Evolutionary conservation across 371 early-diverging fungal genomes (phyloP).

Genomic region (Mucor plumbeus): DNA sequence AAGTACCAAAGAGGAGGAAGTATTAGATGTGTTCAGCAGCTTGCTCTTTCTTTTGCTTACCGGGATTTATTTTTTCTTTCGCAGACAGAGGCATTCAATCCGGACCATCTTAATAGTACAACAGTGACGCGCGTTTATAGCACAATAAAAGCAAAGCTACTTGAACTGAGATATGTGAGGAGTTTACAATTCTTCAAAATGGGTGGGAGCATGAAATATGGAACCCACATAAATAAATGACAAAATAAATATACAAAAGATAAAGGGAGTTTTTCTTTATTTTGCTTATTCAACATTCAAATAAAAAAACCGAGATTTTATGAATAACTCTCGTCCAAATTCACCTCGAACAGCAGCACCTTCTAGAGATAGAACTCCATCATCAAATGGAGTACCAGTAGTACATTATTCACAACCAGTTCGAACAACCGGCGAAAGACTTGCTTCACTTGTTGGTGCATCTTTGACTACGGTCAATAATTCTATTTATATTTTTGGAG

Average conservation of each 20-base stretch:
- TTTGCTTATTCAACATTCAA: too few species aligned
- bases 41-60: slow-evolving; percentile 1
- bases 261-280: background rate
- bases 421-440: slow-evolving; percentile 53
- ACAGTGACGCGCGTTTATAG: background rate
- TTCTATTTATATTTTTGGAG: slow-evolving; percentile 67
- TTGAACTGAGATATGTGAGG: background rate
- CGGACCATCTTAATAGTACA: background rate
- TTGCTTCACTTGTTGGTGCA: slow-evolving; percentile 66
- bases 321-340: slow-evolving; percentile 19
- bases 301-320: background rate
- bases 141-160: background rate
- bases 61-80: slow-evolving; percentile 1
- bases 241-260: background rate
- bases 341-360: slow-evolving; percentile 22
- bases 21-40: background rate
- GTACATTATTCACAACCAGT: slow-evolving; percentile 37
- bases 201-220: background rate
- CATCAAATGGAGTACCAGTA: slow-evolving; percentile 26
- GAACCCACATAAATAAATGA: background rate
- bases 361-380: slow-evolving; percentile 32
- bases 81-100: background rate
- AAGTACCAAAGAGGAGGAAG: slow-evolving; percentile 30
- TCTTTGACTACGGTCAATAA: slow-evolving; percentile 60
- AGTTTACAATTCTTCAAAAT: background rate